These are phyloP conservation scores for Hydnomerulius pinastri DNA, from an alignment of 768 basidiomycete species.

Conservation along the genomic window DNA sequence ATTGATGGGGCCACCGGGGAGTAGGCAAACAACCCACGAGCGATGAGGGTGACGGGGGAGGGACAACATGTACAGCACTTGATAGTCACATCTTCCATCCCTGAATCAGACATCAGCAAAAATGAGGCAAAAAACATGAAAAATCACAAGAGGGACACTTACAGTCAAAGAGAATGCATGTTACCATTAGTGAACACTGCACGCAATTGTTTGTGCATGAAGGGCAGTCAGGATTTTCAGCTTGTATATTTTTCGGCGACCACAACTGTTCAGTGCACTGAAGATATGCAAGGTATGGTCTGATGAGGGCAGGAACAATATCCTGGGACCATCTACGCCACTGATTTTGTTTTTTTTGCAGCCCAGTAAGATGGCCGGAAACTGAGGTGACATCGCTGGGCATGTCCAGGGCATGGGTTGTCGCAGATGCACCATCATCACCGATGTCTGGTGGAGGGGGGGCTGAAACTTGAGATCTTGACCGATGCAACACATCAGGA, in stretches of 20 bases:
- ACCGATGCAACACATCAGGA: neutral
- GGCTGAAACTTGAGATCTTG: neutral
- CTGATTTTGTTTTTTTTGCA: neutral
- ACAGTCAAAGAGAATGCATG: no score
- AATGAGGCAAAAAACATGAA: no score
- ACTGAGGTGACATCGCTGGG: neutral
- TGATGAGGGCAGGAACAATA: neutral
- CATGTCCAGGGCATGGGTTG: neutral
- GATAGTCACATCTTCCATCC: slow-evolving; percentile 7
- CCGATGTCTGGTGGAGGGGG: neutral
- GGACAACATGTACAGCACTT: slow-evolving; percentile 11
- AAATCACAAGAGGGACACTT: no score
- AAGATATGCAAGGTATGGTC: neutral
- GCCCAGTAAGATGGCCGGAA: neutral
- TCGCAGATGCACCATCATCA: neutral
- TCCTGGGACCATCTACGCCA: neutral
- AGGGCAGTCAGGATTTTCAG: neutral
- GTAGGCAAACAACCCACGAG: slow-evolving; percentile 28
- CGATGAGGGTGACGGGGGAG: slow-evolving; percentile 25
- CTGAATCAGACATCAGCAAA: no score
- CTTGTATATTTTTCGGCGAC: no score
- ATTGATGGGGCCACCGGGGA: slow-evolving; percentile 31
- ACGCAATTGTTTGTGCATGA: neutral
- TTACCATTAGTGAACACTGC: no score
- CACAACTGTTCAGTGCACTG: neutral